A percentile compares a stretch with the other conserved stretches of the same genome.
Conservation (phyloP, 75 land plant species). For the Ceratopteris richardii region DNA sequence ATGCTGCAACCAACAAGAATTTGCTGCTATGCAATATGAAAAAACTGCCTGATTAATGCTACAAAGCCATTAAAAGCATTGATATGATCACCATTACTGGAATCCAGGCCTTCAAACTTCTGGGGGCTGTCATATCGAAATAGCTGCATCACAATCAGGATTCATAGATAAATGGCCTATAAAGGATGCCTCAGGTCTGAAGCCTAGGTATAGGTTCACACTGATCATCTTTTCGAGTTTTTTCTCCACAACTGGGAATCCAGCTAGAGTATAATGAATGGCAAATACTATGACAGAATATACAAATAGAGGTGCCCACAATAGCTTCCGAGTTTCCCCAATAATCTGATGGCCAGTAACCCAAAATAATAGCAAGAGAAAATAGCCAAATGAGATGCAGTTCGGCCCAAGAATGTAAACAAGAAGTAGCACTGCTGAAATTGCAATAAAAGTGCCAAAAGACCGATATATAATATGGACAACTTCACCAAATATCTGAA, state of each 20-base stretch:
- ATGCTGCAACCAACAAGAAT: slow-evolving; percentile 63
- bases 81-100: slow-evolving; percentile 16
- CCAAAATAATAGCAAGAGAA: slow-evolving; percentile 78
- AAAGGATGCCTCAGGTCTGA: slow-evolving; percentile 57
- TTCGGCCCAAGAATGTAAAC: slow-evolving; percentile 71
- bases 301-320: slow-evolving; percentile 79
- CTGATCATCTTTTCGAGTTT: slow-evolving; percentile 38
- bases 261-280: slow-evolving; percentile 54
- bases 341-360: slow-evolving; percentile 86
- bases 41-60: slow-evolving; percentile 63
- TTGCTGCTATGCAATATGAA: slow-evolving; percentile 85
- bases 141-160: slow-evolving; percentile 86
- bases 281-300: slow-evolving; percentile 61
- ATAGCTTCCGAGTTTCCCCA: slow-evolving; percentile 52
- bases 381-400: slow-evolving; percentile 84
- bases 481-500: slow-evolving; percentile 48
- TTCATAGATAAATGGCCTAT: slow-evolving; percentile 64
- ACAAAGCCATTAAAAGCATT: slow-evolving; percentile 24
- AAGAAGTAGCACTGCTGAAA: slow-evolving; percentile 63
- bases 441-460: slow-evolving; percentile 83
- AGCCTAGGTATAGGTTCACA: slow-evolving; percentile 57
- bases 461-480: slow-evolving; percentile 61
- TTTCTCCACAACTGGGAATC: slow-evolving; percentile 46
- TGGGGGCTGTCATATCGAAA: slow-evolving; percentile 82
- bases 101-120: slow-evolving; percentile 20